Evolutionary conservation across 805 yeast species (phyloP), one percentile per base, ranked within the genome.

Genomic region (Tetrapisispora phaffii): DNA sequence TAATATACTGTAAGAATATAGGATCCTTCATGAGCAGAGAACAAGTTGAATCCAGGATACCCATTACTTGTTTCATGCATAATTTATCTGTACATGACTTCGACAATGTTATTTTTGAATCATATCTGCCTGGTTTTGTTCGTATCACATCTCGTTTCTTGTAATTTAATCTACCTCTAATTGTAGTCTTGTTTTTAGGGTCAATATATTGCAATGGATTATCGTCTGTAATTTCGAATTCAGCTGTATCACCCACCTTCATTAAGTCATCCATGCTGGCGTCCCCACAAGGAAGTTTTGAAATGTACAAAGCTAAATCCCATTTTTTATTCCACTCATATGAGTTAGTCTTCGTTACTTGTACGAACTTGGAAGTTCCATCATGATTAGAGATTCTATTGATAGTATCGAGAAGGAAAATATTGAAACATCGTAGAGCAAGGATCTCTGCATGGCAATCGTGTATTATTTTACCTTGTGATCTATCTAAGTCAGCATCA

Each of bases 211-310:
- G 69, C 4, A 50, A 46, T 4, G 44, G 37, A 39, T 52, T 56
- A 36, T 48, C 45, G n/a, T 55, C 56, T 4, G 42, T 42, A 1
- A 50, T 53, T 2, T 46, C 45, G 52, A 60, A 49, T 6, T 49
- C 50, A 8, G 45, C 42, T 3, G 46, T 51, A 8, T 49, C 47
- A 43, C 5, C 37, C 1, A 34, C 16, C 15, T 32, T 42, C 19
- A 46, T 50, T 15, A 66, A 46, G 2, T 62, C 51, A 26, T 71
- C 72, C 77, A 87, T 75, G 6, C 94, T 82, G 0, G 85, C 80
- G 59, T 89, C 97, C 1, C 97, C 97, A 67, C 97, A 89, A 0
- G 97, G 97, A 0, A 81, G 70, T 49, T 84, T 93, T 10, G 89
- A 77, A 6, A 84, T 67, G 48, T 77, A 81, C 50, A 87, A 58